A percentile compares a stretch with the other conserved stretches of the same genome.
Conservation (phyloP, 495 filamentous ascomycete species). For the Xylaria nigripes region DNA sequence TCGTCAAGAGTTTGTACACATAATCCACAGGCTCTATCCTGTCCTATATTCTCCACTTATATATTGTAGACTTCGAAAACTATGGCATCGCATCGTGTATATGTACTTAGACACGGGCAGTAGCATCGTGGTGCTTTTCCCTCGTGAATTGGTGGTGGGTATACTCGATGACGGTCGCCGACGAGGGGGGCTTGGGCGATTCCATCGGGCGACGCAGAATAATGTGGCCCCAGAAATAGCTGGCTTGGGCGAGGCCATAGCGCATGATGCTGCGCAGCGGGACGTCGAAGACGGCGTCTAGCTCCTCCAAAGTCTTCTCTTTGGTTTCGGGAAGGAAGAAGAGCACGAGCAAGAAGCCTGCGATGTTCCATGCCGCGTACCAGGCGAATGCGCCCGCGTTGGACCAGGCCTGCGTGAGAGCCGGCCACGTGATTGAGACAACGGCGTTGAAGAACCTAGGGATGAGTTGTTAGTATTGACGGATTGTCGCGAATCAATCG, state of each 20-base stretch:
- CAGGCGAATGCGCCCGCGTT: constrained; percentile 56
- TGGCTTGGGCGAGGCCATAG: constrained; percentile 24
- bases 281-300: constrained; percentile 50
- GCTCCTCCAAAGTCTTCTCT: constrained; percentile 66
- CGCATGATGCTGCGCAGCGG: constrained; percentile 45
- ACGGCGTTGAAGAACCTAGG: constrained; percentile 54
- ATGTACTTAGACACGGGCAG: constrained; percentile 20
- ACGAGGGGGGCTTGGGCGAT: constrained; percentile 17
- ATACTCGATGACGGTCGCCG: constrained; percentile 14
- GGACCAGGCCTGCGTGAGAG: constrained; percentile 44
- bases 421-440: constrained; percentile 59
- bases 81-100: too few species aligned
- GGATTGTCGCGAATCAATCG: neutral
- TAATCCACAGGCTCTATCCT: too few species aligned
- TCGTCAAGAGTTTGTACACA: too few species aligned
- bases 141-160: constrained; percentile 15
- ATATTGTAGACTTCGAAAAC: neutral
- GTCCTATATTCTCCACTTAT: neutral
- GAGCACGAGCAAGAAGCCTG: constrained; percentile 62
- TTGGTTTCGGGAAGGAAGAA: constrained; percentile 76
- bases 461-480: neutral
- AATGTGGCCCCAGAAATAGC: constrained; percentile 47
- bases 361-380: constrained; percentile 62
- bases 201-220: constrained; percentile 39
- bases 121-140: constrained; percentile 20